Conservation (phyloP, 495 filamentous ascomycete species). For the Neurospora sp. region DNA sequence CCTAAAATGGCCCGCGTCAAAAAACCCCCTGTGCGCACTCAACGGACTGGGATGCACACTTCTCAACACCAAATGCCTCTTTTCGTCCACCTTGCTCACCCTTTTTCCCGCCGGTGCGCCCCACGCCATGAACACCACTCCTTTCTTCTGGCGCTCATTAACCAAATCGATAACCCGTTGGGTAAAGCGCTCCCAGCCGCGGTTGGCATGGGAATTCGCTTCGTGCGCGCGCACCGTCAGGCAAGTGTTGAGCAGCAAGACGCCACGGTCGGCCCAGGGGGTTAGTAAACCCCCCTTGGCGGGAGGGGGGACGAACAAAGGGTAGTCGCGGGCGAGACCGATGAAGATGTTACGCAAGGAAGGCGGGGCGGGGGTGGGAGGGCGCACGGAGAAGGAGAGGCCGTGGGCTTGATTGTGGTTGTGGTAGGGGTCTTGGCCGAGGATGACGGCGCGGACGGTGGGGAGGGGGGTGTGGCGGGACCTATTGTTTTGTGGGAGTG, state of each 20-base stretch:
- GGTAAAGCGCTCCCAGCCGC: slow-evolving; percentile 89
- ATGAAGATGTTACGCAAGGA: slow-evolving; percentile 89
- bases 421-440: slow-evolving; percentile 97
- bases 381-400: slow-evolving; percentile 84
- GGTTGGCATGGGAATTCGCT: slow-evolving; percentile 68
- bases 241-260: slow-evolving; percentile 86
- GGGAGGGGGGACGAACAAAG: slow-evolving; percentile 61
- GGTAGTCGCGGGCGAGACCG: slow-evolving; percentile 77
- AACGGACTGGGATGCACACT: slow-evolving; percentile 87
- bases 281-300: slow-evolving; percentile 71
- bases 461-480: slow-evolving; percentile 82
- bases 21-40: slow-evolving; percentile 72
- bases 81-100: slow-evolving; percentile 55
- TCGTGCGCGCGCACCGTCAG: slow-evolving; percentile 84
- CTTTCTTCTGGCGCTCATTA: slow-evolving; percentile 56
- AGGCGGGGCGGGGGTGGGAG: slow-evolving; percentile 78
- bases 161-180: slow-evolving; percentile 84
- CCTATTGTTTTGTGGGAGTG: slow-evolving; percentile 49
- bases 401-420: slow-evolving; percentile 93
- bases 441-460: slow-evolving; percentile 77
- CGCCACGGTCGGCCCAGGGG: slow-evolving; percentile 87
- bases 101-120: slow-evolving; percentile 69
- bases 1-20: slow-evolving; percentile 78
- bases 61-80: slow-evolving; percentile 69
- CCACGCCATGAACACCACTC: slow-evolving; percentile 95